These are phyloP conservation scores for Wolfiporia cocos DNA, from an alignment of 1,284 basidiomycete species.

Conservation along the genomic window DNA sequence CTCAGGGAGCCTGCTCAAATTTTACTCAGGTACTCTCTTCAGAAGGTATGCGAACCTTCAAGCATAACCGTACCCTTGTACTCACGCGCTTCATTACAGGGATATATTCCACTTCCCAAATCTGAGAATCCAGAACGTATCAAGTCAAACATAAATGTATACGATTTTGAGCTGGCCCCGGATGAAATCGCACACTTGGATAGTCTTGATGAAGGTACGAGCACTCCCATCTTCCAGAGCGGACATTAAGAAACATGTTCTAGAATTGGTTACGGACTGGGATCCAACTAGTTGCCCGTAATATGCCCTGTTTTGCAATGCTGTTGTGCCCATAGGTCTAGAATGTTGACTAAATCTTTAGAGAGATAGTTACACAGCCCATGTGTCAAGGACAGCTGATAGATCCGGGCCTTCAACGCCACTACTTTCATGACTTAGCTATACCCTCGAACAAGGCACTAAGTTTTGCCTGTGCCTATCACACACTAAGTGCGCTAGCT, in stretches of 20 bases:
- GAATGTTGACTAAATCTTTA: too few species aligned
- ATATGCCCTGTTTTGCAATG: too few species aligned
- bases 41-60: constrained; percentile 45
- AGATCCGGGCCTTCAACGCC: too few species aligned
- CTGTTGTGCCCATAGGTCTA: too few species aligned
- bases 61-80: background rate
- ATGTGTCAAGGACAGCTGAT: too few species aligned
- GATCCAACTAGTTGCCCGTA: constrained; percentile 38
- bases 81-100: constrained; percentile 24
- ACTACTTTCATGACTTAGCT: too few species aligned
- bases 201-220: constrained; percentile 48
- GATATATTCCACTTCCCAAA: constrained; percentile 56
- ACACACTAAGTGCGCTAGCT: too few species aligned
- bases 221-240: background rate
- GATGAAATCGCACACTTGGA: constrained; percentile 49
- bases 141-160: constrained; percentile 50
- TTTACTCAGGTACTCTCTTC: constrained; percentile 71
- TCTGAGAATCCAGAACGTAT: constrained; percentile 50
- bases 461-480: too few species aligned
- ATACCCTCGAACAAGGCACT: too few species aligned
- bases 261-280: constrained; percentile 47
- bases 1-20: constrained; percentile 61
- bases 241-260: background rate
- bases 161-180: constrained; percentile 47
- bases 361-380: too few species aligned